Percentiles rank a stretch among this genome's conserved stretches.
These are phyloP conservation scores for Haplosporangium sp. DNA, from an alignment of 371 early-diverging fungal species.

Conservation along the genomic window DNA sequence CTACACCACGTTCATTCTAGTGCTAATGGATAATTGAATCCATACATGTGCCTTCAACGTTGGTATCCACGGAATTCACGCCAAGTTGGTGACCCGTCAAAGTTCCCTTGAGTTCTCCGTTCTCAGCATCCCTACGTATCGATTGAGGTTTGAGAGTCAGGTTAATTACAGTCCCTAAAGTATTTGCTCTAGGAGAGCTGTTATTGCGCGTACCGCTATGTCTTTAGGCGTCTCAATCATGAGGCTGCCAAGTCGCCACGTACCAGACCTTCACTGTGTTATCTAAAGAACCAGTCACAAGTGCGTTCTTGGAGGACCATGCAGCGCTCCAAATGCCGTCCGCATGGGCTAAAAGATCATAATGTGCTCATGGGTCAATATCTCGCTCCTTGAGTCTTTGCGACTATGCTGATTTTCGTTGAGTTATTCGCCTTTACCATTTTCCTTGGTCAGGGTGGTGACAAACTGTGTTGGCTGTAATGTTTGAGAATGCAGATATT, in stretches of 20 bases:
- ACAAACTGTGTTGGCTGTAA: conserved; percentile 70
- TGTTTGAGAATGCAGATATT: not conserved
- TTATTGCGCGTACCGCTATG: no score
- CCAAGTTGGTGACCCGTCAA: conserved; percentile 83
- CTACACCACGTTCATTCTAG: no score
- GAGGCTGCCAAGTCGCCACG: not conserved
- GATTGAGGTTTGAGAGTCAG: not conserved
- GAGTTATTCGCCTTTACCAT: conserved; percentile 56
- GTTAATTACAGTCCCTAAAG: no score
- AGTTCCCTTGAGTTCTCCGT: conserved; percentile 64
- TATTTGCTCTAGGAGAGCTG: no score
- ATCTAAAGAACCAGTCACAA: conserved; percentile 85
- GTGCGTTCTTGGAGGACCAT: conserved; percentile 72
- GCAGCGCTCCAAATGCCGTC: conserved; percentile 88
- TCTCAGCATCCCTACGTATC: conserved; percentile 70
- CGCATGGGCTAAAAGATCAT: conserved; percentile 71
- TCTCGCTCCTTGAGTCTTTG: not conserved
- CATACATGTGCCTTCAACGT: conserved; percentile 73
- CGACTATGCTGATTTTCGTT: no score
- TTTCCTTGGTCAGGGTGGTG: conserved; percentile 62
- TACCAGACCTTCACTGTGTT: conserved; percentile 84
- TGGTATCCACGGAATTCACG: conserved; percentile 80
- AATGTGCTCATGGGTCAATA: not conserved
- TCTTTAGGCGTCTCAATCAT: no score
- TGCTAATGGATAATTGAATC: not conserved